phyloP scores from a whole-genome alignment of 2,329 filamentous ascomycete genomes.

The Fusarium graminum region DNA sequence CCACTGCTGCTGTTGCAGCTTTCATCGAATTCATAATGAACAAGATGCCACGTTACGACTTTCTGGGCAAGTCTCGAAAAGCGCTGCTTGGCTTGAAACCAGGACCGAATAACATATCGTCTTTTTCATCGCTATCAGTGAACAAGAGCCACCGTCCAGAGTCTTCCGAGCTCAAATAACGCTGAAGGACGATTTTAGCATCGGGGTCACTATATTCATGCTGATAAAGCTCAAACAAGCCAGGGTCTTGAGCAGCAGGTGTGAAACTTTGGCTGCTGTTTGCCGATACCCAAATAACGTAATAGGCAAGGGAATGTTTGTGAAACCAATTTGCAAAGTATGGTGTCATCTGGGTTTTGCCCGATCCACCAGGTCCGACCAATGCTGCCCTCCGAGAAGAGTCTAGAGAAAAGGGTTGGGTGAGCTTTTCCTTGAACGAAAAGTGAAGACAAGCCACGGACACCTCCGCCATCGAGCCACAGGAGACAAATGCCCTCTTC shows the following conservation, averaged over 20 bases:
- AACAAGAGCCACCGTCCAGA: background rate
- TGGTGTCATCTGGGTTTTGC: background rate
- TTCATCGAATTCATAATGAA: too few relatives aligned
- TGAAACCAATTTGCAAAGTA: background rate
- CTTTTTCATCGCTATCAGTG: background rate
- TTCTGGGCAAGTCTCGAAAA: too few relatives aligned
- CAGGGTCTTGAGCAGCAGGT: background rate
- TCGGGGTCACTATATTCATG: background rate
- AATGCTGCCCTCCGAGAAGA: background rate
- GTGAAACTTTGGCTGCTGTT: background rate
- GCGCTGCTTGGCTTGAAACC: too few relatives aligned
- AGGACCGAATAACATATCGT: accelerated
- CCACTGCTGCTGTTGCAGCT: too few relatives aligned
- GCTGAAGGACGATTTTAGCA: background rate
- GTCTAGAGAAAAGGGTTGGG: background rate
- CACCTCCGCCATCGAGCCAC: constrained; percentile 8
- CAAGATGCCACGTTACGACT: too few relatives aligned
- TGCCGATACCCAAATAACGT: background rate
- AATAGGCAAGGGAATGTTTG: background rate
- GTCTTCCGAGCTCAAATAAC: background rate
- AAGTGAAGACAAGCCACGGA: constrained; percentile 7
- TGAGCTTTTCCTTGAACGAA: too few relatives aligned
- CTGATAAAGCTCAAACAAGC: accelerated
- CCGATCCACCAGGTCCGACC: background rate
- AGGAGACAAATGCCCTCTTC: constrained; percentile 1